Evolutionary conservation across 805 yeast species (phyloP).

Genomic region (Saccharomycopsis synnaedendra): DNA sequence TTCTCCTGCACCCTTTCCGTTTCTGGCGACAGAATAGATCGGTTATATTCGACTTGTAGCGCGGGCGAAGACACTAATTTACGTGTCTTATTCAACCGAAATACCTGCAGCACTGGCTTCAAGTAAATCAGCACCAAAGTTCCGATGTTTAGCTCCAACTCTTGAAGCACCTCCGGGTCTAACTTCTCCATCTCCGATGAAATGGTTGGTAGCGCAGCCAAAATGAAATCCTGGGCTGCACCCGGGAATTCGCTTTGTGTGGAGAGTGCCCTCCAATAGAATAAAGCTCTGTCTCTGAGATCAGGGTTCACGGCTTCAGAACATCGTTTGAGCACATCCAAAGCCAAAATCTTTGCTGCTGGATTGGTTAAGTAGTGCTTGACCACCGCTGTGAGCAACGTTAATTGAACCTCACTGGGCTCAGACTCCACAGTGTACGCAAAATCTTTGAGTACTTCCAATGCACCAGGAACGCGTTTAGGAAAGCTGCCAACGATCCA

Average conservation of each 20-base stretch:
- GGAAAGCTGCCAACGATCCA: conserved; percentile 81
- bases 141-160: conserved; percentile 73
- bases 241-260: conserved; percentile 29
- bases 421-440: conserved; percentile 46
- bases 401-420: conserved; percentile 60
- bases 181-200: conserved; percentile 56
- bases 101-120: conserved; percentile 74
- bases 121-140: conserved; percentile 73
- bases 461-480: conserved; percentile 25
- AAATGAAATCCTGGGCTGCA: conserved; percentile 41
- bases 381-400: conserved; percentile 62
- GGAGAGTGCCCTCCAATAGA: conserved; percentile 77
- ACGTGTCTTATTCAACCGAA: conserved; percentile 49
- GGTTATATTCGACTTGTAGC: conserved; percentile 20
- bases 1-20: conserved; percentile 4
- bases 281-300: conserved; percentile 70
- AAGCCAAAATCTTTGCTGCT: conserved; percentile 43
- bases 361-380: conserved; percentile 56
- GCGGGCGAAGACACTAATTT: conserved; percentile 40
- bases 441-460: conserved; percentile 28
- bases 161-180: conserved; percentile 64
- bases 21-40: background rate
- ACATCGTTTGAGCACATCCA: conserved; percentile 49
- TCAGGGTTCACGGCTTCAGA: conserved; percentile 83
- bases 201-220: conserved; percentile 51